phyloP scores from a whole-genome alignment of 768 basidiomycete species.

The Boletus pseudo-olivaceus region DNA sequence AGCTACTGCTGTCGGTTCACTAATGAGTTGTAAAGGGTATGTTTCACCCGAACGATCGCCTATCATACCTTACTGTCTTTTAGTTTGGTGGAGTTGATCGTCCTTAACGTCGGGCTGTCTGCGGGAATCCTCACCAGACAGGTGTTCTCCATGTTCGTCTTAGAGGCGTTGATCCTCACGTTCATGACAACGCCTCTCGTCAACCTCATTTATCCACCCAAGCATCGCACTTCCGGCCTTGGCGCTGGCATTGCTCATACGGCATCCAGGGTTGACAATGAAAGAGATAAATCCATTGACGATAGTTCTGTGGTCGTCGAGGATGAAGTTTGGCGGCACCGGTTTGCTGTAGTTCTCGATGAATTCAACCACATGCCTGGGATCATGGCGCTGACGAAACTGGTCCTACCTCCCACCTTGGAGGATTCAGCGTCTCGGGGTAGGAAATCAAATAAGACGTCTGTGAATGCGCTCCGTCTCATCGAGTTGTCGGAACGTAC shows the following conservation, averaged over 20 bases:
- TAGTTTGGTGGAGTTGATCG: conserved; percentile 89
- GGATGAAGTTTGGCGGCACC: conserved; percentile 23
- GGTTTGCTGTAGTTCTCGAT: conserved; percentile 86
- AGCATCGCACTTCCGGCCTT: conserved; percentile 48
- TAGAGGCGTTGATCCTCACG: conserved; percentile 79
- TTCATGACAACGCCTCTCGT: conserved; percentile 86
- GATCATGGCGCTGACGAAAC: conserved; percentile 85
- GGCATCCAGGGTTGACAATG: background rate
- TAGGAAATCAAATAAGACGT: background rate
- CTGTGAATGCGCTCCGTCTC: conserved; percentile 76
- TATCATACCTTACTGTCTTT: background rate
- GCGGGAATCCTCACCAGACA: conserved; percentile 72
- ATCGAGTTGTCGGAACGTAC: conserved; percentile 88
- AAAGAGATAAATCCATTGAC: background rate
- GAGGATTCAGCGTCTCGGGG: conserved; percentile 2
- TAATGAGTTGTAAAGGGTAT: conserved; percentile 96
- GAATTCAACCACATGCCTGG: conserved; percentile 85
- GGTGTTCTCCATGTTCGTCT: conserved; percentile 95
- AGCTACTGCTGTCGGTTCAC: conserved; percentile 75
- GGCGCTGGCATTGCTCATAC: background rate
- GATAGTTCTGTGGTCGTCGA: background rate
- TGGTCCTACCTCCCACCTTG: conserved; percentile 49
- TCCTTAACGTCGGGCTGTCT: conserved; percentile 87
- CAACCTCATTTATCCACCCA: conserved; percentile 62
- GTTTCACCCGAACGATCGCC: conserved; percentile 25